Conservation (phyloP, 371 early-diverging fungal species). For the Mucor plumbeus region DNA sequence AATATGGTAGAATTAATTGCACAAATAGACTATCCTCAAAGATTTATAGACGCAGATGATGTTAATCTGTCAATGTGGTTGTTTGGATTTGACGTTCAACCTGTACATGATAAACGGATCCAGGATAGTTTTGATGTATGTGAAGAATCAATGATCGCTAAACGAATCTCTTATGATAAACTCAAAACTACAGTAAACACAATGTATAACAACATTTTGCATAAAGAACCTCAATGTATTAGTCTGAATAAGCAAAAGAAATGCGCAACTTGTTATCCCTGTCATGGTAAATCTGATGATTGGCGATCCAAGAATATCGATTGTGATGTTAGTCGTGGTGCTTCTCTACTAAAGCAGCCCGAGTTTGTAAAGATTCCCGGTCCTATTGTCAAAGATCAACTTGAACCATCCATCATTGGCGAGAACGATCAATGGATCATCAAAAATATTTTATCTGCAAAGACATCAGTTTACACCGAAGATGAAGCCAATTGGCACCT, state of each 20-base stretch:
- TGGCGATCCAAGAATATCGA: constrained; percentile 58
- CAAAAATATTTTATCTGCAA: constrained; percentile 55
- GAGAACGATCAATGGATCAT: constrained; percentile 68
- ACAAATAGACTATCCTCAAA: constrained; percentile 42
- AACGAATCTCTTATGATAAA: constrained; percentile 44
- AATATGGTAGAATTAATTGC: constrained; percentile 55
- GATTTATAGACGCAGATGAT: constrained; percentile 58
- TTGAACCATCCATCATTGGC: constrained; percentile 42
- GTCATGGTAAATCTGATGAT: constrained; percentile 54
- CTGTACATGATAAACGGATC: constrained; percentile 62
- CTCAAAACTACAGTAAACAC: constrained; percentile 37
- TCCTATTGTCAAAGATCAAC: constrained; percentile 43
- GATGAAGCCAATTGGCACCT: constrained; percentile 63
- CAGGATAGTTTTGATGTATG: constrained; percentile 54
- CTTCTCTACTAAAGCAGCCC: constrained; percentile 38
- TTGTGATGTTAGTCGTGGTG: constrained; percentile 59
- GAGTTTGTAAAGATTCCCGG: constrained; percentile 31
- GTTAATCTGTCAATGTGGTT: constrained; percentile 63
- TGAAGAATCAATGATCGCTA: constrained; percentile 62
- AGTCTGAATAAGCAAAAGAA: constrained; percentile 17
- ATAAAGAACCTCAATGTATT: constrained; percentile 37
- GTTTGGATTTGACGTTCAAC: constrained; percentile 58
- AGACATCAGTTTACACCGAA: constrained; percentile 62
- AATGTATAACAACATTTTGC: constrained; percentile 57
- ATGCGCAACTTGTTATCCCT: constrained; percentile 67